Evolutionary conservation across 805 yeast genomes (phyloP), one percentile per base, ranked within the genome.

Genomic region (Metschnikowia continentalis): DNA sequence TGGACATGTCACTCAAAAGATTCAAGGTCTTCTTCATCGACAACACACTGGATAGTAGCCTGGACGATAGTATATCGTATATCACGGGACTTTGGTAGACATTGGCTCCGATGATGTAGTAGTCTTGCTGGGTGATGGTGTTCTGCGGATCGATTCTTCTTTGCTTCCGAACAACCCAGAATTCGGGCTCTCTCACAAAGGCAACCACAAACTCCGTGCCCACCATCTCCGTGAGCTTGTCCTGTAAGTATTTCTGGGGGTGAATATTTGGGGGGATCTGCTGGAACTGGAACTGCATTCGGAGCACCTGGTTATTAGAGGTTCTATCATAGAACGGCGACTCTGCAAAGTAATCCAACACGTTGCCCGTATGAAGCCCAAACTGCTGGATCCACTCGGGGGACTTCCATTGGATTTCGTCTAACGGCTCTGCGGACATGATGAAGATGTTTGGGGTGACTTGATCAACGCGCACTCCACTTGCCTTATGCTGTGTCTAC

Each of bases 321-420:
- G 96, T 83, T 57, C 97, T 79, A 65, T 92, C 97, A 65, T 88
- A 94, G 70, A 92, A 95, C 1, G 99, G 99, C 2, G 96, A 88
- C 59, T 89, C 88, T 3, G 97, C 76, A 63, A 94, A 91, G 69
- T 94, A 94, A 53, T 94, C 98, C 19, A 94, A 77, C 1, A 94
- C 97, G 63, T 91, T 94, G 48, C 84, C 96, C 0, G 96, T 87
- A 42, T 90, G 78, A 22, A 94, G 78, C 0, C 96, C 97, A 65
- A 83, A 84, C 48, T 84, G 80, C 64, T 90, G 96, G 56, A 94
- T 90, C 95, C 97, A 94, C 67, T 94, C 99, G 0, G 99, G 98
- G 3, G 94, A 86, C 57, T 91, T 82, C 99, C 99, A 94, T 66
- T 91, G 98, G 39, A 94, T 77, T 61, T 92, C 97, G 63, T 91